Evolutionary conservation across 2,329 filamentous ascomycete genomes (phyloP), one percentile per base, ranked within the genome.

Genomic region (Colletotrichum endophyticum): DNA sequence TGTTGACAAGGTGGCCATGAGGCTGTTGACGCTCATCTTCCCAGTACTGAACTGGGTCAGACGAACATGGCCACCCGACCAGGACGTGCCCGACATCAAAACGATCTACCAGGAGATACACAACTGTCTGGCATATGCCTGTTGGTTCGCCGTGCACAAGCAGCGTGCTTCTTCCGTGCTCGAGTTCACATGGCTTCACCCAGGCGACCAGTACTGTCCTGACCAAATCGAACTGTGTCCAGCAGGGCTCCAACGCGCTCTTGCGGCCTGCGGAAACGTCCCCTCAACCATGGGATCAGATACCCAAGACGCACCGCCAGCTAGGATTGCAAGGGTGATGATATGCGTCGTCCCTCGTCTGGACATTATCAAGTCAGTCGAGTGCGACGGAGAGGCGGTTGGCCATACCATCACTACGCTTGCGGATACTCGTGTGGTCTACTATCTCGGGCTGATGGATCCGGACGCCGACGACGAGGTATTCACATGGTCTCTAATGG

Each of bases 321-420:
- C 25, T 8, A 69, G 63, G 22, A n/a, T 49, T 32, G 78, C 81
- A 8, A 80, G 84, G n/a, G 79, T 85, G 39, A 84, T 84, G 75
- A 82, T 85, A n/a, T 80, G 80, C 4, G 79, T 81, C 4, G 75
- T 77, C 2, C 84, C 84, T 6, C 75, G 76, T 25, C 80, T 84
- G 27, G 62, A 78, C 75, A 79, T 69, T 16, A 27, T 73, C 2
- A 36, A 9, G 15, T 68, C 28, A 6, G 27, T 73, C 7, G 73
- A 70, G n/a, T 30, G 61, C 4, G 66, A 77, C 25, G 70, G 67
- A 28, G 34, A 70, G 19, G 22, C 64, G 2, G 19, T 75, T 28
- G 69, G 71, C 11, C 32, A 49, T 3, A 44, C 73, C 12, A 80
- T 81, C 8, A 80, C 80, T 59, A 80, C 44, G 4, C 73, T 83